These are phyloP conservation scores for Mimosa pudica DNA, from an alignment of 306 rosid species.

Conservation along the genomic window DNA sequence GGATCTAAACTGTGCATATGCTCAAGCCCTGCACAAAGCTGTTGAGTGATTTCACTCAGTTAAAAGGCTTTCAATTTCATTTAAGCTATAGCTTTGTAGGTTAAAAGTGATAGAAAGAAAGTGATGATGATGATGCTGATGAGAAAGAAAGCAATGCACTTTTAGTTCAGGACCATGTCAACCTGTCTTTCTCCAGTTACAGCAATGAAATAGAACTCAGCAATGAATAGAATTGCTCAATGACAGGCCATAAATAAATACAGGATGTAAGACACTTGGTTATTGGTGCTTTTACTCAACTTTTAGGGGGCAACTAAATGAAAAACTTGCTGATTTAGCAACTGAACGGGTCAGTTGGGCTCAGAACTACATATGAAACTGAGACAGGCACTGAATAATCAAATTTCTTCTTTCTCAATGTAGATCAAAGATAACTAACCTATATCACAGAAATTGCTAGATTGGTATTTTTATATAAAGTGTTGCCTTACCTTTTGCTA, in stretches of 20 bases:
- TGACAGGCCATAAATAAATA: not conserved
- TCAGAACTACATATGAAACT: not conserved
- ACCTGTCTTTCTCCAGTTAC: not conserved
- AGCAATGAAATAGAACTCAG: not conserved
- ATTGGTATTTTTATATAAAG: slow-evolving; percentile 10
- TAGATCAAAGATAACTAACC: slow-evolving; percentile 11
- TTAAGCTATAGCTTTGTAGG: not conserved
- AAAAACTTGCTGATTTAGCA: not conserved
- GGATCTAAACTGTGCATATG: slow-evolving; percentile 95
- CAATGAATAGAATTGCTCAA: not conserved
- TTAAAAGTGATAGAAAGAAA: slow-evolving; percentile 1
- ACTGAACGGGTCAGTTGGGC: not conserved
- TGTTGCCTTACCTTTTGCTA: too few species aligned
- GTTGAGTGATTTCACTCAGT: slow-evolving; percentile 46
- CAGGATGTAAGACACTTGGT: too few species aligned
- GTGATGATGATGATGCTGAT: not conserved
- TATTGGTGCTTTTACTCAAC: not conserved
- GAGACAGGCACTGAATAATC: slow-evolving; percentile 22
- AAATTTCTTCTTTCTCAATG: slow-evolving; percentile 14
- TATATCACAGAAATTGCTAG: slow-evolving; percentile 23
- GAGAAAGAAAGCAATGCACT: not conserved
- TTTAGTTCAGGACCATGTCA: not conserved
- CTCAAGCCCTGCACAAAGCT: slow-evolving; percentile 98
- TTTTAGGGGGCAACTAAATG: not conserved
- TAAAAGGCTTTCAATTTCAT: slow-evolving; percentile 34